These are phyloP conservation scores for Candida berthetii DNA, from an alignment of 805 yeast genomes.

Conservation along the genomic window DNA sequence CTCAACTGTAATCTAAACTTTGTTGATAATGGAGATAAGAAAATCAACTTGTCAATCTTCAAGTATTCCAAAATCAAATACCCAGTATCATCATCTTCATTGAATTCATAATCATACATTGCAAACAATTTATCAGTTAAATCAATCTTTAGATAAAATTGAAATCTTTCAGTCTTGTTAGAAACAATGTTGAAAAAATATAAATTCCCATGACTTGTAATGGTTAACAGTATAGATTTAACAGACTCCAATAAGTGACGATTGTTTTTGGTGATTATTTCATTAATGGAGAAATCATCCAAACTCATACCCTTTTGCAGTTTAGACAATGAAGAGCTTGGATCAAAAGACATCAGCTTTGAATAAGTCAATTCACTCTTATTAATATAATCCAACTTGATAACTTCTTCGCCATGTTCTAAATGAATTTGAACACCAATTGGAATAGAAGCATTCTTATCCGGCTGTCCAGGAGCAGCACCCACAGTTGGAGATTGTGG, in stretches of 20 bases:
- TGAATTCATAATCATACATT: constrained; percentile 78
- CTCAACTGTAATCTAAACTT: constrained; percentile 14
- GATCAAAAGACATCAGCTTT: constrained; percentile 10
- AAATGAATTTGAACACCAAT: constrained; percentile 6
- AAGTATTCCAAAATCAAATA: constrained; percentile 59
- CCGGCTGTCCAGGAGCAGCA: not conserved
- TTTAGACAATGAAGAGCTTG: constrained; percentile 6
- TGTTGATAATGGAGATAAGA: constrained; percentile 34
- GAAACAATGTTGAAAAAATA: constrained; percentile 19
- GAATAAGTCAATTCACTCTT: constrained; percentile 12
- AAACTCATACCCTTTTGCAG: constrained; percentile 6
- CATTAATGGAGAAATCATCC: constrained; percentile 25
- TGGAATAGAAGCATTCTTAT: constrained; percentile 1
- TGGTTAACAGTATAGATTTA: constrained; percentile 21
- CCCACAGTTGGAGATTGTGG: not conserved
- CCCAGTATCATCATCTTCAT: constrained; percentile 50
- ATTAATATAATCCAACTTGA: constrained; percentile 18
- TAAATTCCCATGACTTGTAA: constrained; percentile 27
- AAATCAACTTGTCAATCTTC: constrained; percentile 50
- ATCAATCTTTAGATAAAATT: constrained; percentile 30
- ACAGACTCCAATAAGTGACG: constrained; percentile 12
- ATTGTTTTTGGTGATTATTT: constrained; percentile 21
- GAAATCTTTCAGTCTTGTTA: constrained; percentile 15
- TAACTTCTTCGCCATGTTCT: constrained; percentile 11
- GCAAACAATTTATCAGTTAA: constrained; percentile 50